A percentile compares a stretch with the other conserved stretches of the same genome.
phyloP scores from a whole-genome alignment of 1,139 yeast genomes.

The Debaryomyces psychrophilus region DNA sequence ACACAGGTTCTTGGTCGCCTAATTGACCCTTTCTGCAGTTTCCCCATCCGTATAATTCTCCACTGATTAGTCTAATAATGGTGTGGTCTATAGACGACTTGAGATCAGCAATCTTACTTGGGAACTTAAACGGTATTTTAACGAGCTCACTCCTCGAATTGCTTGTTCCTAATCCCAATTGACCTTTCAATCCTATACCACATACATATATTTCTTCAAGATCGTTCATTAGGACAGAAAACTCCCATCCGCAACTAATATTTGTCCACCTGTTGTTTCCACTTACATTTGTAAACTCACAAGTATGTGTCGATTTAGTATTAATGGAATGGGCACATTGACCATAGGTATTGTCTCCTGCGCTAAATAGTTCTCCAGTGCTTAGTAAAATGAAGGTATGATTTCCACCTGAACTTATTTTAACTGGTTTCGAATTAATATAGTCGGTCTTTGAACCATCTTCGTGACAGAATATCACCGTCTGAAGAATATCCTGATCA shows the following conservation, averaged over 20 bases:
- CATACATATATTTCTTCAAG: constrained; percentile 49
- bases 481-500: constrained; percentile 47
- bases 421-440: constrained; percentile 28
- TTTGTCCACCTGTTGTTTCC: constrained; percentile 39
- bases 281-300: constrained; percentile 28
- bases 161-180: constrained; percentile 61
- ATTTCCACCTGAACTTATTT: constrained; percentile 80
- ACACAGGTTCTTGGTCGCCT: constrained; percentile 25
- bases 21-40: constrained; percentile 77
- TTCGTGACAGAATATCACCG: constrained; percentile 25
- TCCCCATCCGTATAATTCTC: constrained; percentile 78
- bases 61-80: constrained; percentile 45
- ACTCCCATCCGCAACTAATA: constrained; percentile 81
- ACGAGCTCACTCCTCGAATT: constrained; percentile 18
- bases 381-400: constrained; percentile 68
- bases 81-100: constrained; percentile 61
- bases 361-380: constrained; percentile 55
- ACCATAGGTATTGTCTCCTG: constrained; percentile 62
- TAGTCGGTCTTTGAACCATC: constrained; percentile 13
- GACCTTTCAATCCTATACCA: constrained; percentile 75
- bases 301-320: constrained; percentile 10
- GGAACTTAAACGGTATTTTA: constrained; percentile 18
- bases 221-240: constrained; percentile 52
- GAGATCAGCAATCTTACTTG: constrained; percentile 27
- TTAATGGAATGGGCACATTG: constrained; percentile 50